Conservation (phyloP, 192 early-diverging fungal species). For the Phlyctochytrium bullatum region DNA sequence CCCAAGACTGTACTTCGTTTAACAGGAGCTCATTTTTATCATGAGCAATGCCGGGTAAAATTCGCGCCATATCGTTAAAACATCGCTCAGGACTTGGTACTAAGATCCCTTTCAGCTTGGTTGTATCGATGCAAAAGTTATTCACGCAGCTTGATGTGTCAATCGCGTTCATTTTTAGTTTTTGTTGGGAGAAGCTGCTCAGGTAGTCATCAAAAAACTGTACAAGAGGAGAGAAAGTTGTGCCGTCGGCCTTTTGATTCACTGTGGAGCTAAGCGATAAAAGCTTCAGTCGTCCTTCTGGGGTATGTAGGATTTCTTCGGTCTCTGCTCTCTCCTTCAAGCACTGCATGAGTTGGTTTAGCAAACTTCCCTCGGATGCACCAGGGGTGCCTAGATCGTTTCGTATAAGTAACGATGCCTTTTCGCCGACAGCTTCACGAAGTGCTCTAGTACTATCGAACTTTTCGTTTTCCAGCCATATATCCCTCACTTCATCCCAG, state of each 20-base stretch:
- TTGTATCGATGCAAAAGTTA: conserved; percentile 55
- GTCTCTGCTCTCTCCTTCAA: conserved; percentile 6
- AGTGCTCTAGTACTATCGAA: conserved; percentile 42
- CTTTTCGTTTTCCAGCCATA: conserved; percentile 60
- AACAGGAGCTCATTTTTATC: conserved; percentile 63
- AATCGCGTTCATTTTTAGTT: conserved; percentile 46
- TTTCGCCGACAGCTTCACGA: conserved; percentile 30
- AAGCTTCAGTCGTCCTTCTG: conserved; percentile 13
- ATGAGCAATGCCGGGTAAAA: conserved; percentile 52
- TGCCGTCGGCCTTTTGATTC: conserved; percentile 29
- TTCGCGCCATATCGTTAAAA: conserved; percentile 52
- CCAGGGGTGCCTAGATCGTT: conserved; percentile 31
- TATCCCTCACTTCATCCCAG: conserved; percentile 47
- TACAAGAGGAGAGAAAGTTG: conserved; percentile 34
- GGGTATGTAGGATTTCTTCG: conserved; percentile 6
- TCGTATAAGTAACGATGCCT: conserved; percentile 38
- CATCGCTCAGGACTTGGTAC: conserved; percentile 61
- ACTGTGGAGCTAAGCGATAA: conserved; percentile 40
- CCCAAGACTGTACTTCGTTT: conserved; percentile 58
- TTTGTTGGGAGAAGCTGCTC: conserved; percentile 44
- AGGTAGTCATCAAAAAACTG: conserved; percentile 53
- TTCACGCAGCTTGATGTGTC: conserved; percentile 40
- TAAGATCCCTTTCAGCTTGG: conserved; percentile 50
- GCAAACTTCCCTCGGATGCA: background rate
- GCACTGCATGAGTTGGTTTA: background rate